A percentile compares a stretch with the other conserved stretches of the same genome.
Evolutionary conservation across 768 basidiomycete genomes (phyloP).

Genomic region (Tylopilus sp.): DNA sequence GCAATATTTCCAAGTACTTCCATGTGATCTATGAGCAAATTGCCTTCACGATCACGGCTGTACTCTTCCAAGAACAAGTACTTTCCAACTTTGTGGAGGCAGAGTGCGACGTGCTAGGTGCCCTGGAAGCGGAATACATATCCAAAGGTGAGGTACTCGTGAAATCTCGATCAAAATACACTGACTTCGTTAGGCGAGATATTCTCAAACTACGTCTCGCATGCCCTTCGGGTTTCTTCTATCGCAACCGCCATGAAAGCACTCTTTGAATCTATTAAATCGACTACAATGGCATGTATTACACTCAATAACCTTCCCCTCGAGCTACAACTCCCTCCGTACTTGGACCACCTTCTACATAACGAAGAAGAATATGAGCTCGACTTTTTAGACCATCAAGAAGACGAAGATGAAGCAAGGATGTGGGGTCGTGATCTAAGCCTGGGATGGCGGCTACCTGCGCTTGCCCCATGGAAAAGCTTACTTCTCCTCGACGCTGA

Average conservation of each 20-base stretch:
- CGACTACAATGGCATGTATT: slow-evolving; percentile 71
- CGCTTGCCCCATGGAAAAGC: slow-evolving; percentile 89
- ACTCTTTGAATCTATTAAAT: slow-evolving; percentile 76
- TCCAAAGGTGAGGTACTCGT: slow-evolving; percentile 57
- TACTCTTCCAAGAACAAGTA: slow-evolving; percentile 89
- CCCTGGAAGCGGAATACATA: slow-evolving; percentile 67
- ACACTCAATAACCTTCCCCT: slow-evolving; percentile 76
- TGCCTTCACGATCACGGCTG: slow-evolving; percentile 86
- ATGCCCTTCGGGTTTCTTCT: slow-evolving; percentile 63
- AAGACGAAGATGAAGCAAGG: slow-evolving; percentile 48
- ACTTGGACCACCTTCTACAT: slow-evolving; percentile 68
- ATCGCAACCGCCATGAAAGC: slow-evolving; percentile 78
- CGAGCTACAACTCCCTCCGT: slow-evolving; percentile 83
- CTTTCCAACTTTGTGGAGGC: slow-evolving; percentile 79
- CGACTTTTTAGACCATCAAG: slow-evolving; percentile 47
- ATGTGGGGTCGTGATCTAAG: slow-evolving; percentile 67
- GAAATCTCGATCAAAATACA: not conserved
- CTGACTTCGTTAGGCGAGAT: slow-evolving; percentile 46
- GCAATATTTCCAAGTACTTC: slow-evolving; percentile 74
- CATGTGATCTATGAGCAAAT: slow-evolving; percentile 89
- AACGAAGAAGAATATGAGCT: slow-evolving; percentile 56
- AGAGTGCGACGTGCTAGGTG: slow-evolving; percentile 69
- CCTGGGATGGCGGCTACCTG: slow-evolving; percentile 69
- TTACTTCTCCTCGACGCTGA: slow-evolving; percentile 70
- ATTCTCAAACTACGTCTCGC: slow-evolving; percentile 51